phyloP scores from a whole-genome alignment of 305 asterid species.

The Fraxinus nigra region DNA sequence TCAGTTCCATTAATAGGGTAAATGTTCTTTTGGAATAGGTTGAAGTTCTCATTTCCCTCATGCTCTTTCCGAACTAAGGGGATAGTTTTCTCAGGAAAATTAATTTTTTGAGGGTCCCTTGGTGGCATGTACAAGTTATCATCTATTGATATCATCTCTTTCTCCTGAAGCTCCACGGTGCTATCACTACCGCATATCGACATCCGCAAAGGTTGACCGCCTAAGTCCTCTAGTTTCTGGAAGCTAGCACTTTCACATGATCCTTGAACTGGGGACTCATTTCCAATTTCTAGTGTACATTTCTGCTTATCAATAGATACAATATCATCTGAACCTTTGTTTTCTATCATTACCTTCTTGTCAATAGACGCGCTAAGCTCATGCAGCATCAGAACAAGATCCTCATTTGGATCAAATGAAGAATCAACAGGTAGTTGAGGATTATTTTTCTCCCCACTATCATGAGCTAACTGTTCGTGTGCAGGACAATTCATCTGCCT shows the following conservation, averaged over 20 bases:
- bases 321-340: constrained; percentile 18
- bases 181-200: constrained; percentile 27
- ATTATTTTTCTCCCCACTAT: constrained; percentile 19
- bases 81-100: constrained; percentile 19
- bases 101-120: constrained; percentile 23
- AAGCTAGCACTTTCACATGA: constrained; percentile 21
- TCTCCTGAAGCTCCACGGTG: constrained; percentile 43
- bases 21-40: constrained; percentile 29
- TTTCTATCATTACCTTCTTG: constrained; percentile 29
- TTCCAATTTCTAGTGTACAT: constrained; percentile 9
- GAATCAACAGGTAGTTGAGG: constrained; percentile 15
- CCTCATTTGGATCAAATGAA: constrained; percentile 37
- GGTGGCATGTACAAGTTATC: constrained; percentile 22
- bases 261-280: constrained; percentile 22
- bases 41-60: constrained; percentile 28
- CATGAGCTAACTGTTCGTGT: constrained; percentile 31
- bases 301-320: constrained; percentile 10
- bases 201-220: constrained; percentile 4
- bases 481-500: constrained; percentile 43
- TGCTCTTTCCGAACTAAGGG: constrained; percentile 18
- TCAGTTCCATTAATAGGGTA: constrained; percentile 32
- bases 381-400: constrained; percentile 42
- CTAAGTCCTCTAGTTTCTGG: constrained; percentile 23
- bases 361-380: constrained; percentile 40
- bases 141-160: constrained; percentile 46